Conservation (phyloP, 2,329 filamentous ascomycete genomes). For the Fusarium luffae region DNA sequence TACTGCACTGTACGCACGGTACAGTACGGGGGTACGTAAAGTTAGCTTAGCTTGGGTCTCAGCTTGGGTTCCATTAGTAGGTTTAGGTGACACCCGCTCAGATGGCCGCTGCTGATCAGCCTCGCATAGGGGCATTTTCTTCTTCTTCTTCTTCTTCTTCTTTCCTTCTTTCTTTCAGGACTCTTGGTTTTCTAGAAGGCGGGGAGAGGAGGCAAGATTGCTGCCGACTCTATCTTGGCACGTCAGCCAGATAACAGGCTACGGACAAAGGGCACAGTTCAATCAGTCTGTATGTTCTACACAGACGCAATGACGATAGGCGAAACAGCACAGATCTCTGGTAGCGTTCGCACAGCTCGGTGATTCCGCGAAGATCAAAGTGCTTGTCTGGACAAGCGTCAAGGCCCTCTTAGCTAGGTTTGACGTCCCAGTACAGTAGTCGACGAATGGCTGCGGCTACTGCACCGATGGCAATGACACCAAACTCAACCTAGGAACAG, state of each 20-base stretch:
- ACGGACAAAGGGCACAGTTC: slow-evolving; percentile 22
- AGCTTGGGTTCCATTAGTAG: slow-evolving; percentile 3
- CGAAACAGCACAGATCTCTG: slow-evolving; percentile 10
- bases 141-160: not conserved
- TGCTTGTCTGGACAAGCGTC: slow-evolving; percentile 21
- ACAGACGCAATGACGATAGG: slow-evolving; percentile 17
- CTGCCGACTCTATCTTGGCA: slow-evolving; percentile 25
- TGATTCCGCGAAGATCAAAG: slow-evolving; percentile 24
- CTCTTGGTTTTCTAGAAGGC: slow-evolving; percentile 44
- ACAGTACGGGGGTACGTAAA: not conserved
- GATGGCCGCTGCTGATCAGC: slow-evolving; percentile 42
- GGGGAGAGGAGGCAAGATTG: slow-evolving; percentile 36
- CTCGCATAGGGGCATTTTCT: slow-evolving; percentile 43
- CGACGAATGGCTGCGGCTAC: slow-evolving; percentile 17
- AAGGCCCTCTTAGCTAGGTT: slow-evolving; percentile 10
- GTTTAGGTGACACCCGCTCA: slow-evolving; percentile 42
- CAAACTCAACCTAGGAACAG: slow-evolving; percentile 29
- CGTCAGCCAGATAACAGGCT: slow-evolving; percentile 23
- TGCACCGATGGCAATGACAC: slow-evolving; percentile 14
- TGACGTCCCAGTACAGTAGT: slow-evolving; percentile 19
- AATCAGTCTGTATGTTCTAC: not conserved
- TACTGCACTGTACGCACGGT: not conserved
- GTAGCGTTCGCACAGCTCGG: slow-evolving; percentile 19
- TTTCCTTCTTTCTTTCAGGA: slow-evolving; percentile 18
- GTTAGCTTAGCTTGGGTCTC: not conserved